These are phyloP conservation scores for Vigna trinervia DNA, from an alignment of 306 rosid genomes.

Conservation along the genomic window DNA sequence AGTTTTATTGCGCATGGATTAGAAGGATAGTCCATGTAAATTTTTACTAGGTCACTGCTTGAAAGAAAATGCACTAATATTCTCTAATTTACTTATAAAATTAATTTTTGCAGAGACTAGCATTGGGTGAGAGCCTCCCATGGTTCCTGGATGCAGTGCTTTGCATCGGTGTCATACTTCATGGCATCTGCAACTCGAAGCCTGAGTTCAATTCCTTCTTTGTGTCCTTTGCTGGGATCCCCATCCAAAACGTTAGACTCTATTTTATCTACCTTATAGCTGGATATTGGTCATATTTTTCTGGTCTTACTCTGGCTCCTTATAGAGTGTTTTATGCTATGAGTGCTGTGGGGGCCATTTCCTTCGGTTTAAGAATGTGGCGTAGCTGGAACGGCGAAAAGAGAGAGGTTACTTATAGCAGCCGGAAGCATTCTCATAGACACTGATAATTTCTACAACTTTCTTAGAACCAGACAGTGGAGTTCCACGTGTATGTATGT, in stretches of 20 bases:
- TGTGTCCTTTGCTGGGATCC: slow-evolving; percentile 58
- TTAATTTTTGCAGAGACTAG: slow-evolving; percentile 72
- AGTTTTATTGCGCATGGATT: neutral
- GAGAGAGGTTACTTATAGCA: slow-evolving; percentile 57
- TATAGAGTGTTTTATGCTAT: slow-evolving; percentile 67
- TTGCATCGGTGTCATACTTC: slow-evolving; percentile 83
- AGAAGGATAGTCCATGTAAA: neutral
- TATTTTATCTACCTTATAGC: slow-evolving; percentile 70
- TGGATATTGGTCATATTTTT: slow-evolving; percentile 75
- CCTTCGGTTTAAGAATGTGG: slow-evolving; percentile 61
- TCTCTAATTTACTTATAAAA: slow-evolving; percentile 4
- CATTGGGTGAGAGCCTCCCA: slow-evolving; percentile 73
- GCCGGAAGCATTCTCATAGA: slow-evolving; percentile 81
- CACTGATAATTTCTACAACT: slow-evolving; percentile 54
- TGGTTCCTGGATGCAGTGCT: slow-evolving; percentile 88
- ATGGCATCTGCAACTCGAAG: slow-evolving; percentile 74
- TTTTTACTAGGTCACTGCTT: slow-evolving; percentile 7
- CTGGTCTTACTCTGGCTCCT: slow-evolving; percentile 83
- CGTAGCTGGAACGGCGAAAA: slow-evolving; percentile 59
- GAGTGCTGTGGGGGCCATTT: slow-evolving; percentile 74
- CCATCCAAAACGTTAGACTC: slow-evolving; percentile 59
- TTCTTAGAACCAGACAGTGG: slow-evolving; percentile 31
- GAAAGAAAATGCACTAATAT: neutral
- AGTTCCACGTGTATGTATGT: slow-evolving; percentile 18
- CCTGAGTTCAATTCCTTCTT: slow-evolving; percentile 71